Conservation (phyloP, 495 filamentous ascomycete genomes). For the Penicillium chermesinum region DNA sequence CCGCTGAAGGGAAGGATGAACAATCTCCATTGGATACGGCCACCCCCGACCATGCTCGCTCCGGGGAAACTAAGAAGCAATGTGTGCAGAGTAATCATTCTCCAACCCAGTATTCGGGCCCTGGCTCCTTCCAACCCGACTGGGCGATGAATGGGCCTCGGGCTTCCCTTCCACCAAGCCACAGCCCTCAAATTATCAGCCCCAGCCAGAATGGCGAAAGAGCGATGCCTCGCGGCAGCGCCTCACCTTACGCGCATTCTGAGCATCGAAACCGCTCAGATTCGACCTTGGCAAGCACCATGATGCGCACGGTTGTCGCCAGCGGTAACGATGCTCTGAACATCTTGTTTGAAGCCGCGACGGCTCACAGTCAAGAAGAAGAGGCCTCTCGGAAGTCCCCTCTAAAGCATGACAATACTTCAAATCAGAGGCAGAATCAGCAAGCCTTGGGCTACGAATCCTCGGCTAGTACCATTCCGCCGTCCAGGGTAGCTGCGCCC, state of each 20-base stretch:
- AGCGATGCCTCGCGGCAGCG: neutral
- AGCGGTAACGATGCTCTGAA: constrained; percentile 51
- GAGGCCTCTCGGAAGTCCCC: constrained; percentile 12
- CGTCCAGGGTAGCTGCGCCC: constrained; percentile 19
- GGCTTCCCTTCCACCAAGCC: constrained; percentile 12
- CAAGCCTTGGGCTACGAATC: neutral
- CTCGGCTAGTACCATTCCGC: constrained; percentile 9
- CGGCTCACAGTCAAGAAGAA: constrained; percentile 31
- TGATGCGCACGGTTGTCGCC: constrained; percentile 47
- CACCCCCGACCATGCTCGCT: neutral
- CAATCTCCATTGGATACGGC: neutral
- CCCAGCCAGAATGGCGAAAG: constrained; percentile 5
- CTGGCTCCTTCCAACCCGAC: constrained; percentile 14
- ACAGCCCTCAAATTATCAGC: constrained; percentile 13
- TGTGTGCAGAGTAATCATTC: constrained; percentile 5
- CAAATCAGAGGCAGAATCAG: neutral
- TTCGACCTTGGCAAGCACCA: constrained; percentile 36
- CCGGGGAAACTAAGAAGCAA: constrained; percentile 3
- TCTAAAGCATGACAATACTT: constrained; percentile 8
- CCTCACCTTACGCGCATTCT: constrained; percentile 8
- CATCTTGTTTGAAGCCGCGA: constrained; percentile 49
- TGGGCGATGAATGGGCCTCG: constrained; percentile 12
- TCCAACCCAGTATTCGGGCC: constrained; percentile 9
- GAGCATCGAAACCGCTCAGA: constrained; percentile 27
- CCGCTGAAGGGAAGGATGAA: neutral